Conservation (phyloP, 2,329 filamentous ascomycete genomes). For the Penicillium sp. region DNA sequence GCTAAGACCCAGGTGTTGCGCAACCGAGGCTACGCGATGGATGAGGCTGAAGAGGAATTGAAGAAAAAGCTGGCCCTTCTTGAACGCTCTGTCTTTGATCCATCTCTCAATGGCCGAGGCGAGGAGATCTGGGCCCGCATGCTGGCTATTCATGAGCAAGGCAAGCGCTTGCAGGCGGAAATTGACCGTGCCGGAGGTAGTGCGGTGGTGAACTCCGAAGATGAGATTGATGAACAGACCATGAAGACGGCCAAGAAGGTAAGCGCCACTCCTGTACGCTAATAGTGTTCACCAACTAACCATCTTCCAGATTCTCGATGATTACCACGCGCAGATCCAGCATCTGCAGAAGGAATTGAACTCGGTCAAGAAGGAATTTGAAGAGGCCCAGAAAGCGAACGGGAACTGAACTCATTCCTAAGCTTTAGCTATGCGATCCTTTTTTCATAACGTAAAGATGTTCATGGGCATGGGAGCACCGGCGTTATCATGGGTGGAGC, state of each 20-base stretch:
- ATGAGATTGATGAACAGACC: slow-evolving; percentile 57
- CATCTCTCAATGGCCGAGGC: slow-evolving; percentile 58
- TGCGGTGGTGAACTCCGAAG: slow-evolving; percentile 41
- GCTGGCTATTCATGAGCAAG: slow-evolving; percentile 61
- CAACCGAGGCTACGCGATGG: slow-evolving; percentile 66
- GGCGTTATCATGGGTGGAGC: slow-evolving; percentile 20
- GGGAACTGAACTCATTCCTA: slow-evolving; percentile 20
- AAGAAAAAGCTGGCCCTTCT: slow-evolving; percentile 62
- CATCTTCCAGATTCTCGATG: slow-evolving; percentile 48
- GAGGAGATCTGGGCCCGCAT: slow-evolving; percentile 70
- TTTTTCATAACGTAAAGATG: slow-evolving; percentile 13
- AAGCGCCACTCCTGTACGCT: slow-evolving; percentile 15
- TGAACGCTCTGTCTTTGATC: slow-evolving; percentile 61
- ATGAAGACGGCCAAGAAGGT: slow-evolving; percentile 64
- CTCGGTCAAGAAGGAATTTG: slow-evolving; percentile 60
- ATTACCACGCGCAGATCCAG: slow-evolving; percentile 53
- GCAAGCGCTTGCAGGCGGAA: slow-evolving; percentile 60
- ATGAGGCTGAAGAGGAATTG: slow-evolving; percentile 63
- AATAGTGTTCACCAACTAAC: slow-evolving; percentile 32
- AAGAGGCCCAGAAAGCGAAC: slow-evolving; percentile 52
- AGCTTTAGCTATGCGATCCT: slow-evolving; percentile 7
- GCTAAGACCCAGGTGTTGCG: slow-evolving; percentile 65
- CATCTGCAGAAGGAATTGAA: slow-evolving; percentile 64
- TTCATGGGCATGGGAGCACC: slow-evolving; percentile 25
- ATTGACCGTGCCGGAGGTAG: slow-evolving; percentile 56